Conservation (phyloP, 2,329 filamentous ascomycete genomes). For the Talaromyces sp. region DNA sequence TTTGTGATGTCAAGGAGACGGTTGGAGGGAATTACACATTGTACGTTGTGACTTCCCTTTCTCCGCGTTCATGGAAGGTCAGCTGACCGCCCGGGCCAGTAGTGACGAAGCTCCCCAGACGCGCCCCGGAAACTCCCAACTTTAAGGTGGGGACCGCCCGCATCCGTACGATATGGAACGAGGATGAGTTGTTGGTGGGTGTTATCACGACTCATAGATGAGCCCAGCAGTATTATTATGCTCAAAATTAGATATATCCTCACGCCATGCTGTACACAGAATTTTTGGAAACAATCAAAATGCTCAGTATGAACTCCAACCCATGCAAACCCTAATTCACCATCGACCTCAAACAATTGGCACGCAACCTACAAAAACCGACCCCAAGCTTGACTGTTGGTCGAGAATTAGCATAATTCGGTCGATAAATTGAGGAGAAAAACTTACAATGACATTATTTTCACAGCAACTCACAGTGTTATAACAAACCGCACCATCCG, state of each 20-base stretch:
- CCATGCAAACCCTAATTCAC: constrained; percentile 3
- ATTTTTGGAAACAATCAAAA: not conserved
- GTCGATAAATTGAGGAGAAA: not conserved
- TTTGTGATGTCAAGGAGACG: not conserved
- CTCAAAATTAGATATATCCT: not conserved
- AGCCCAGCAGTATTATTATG: not conserved
- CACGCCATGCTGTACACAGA: not conserved
- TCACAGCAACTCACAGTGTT: constrained; percentile 15
- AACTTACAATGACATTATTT: constrained; percentile 10
- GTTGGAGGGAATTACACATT: not conserved
- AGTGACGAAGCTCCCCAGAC: not conserved
- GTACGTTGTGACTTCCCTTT: not conserved
- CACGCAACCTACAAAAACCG: constrained; percentile 3
- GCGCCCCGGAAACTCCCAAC: not conserved
- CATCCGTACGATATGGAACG: not conserved
- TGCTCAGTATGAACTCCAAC: constrained; percentile 3
- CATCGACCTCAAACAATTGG: not conserved
- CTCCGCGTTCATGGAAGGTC: not conserved
- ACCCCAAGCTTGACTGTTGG: not conserved
- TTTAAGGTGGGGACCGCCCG: not conserved
- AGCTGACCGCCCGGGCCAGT: not conserved
- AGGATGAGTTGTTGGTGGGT: not conserved
- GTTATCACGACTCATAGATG: not conserved
- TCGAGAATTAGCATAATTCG: not conserved
- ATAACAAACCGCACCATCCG: constrained; percentile 4